Conservation (phyloP, 352 stramenopile species). For the Stephanocyclus meneghinianus region DNA sequence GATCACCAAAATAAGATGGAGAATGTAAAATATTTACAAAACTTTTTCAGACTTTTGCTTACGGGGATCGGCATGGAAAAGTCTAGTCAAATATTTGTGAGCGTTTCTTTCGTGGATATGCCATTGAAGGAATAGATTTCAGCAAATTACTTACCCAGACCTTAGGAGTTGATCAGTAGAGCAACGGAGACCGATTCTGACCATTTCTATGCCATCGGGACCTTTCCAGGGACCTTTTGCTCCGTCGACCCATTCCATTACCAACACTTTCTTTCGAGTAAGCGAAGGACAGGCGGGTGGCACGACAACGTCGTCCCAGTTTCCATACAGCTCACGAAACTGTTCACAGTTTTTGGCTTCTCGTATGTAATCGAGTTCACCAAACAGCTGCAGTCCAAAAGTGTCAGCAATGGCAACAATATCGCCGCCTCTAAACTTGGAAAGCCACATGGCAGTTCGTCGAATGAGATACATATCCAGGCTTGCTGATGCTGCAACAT, state of each 20-base stretch:
- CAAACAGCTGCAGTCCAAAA: conserved; percentile 83
- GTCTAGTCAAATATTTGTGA: conserved; percentile 3
- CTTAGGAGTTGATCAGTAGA: conserved; percentile 84
- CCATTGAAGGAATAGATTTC: conserved; percentile 6
- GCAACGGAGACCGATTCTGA: conserved; percentile 84
- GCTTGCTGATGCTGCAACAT: conserved; percentile 78
- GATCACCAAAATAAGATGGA: neutral
- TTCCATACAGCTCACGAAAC: conserved; percentile 77
- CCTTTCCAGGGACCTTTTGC: conserved; percentile 83
- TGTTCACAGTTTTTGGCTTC: conserved; percentile 84
- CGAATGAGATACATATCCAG: conserved; percentile 86
- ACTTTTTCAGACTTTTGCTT: neutral
- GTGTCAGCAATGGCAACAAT: conserved; percentile 83
- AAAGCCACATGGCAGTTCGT: conserved; percentile 79
- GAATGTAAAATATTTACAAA: neutral
- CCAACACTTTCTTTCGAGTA: conserved; percentile 79
- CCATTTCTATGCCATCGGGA: conserved; percentile 80
- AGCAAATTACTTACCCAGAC: conserved; percentile 56
- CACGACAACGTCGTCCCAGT: conserved; percentile 74
- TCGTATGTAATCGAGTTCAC: conserved; percentile 83
- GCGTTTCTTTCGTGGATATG: neutral
- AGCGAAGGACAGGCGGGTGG: conserved; percentile 62
- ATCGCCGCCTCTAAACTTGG: conserved; percentile 77
- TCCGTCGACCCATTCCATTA: conserved; percentile 87
- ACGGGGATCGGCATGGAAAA: conserved; percentile 76